Base-by-base conservation (phyloP, 2,329 filamentous ascomycete species). In the Microcera coccophila region DNA sequence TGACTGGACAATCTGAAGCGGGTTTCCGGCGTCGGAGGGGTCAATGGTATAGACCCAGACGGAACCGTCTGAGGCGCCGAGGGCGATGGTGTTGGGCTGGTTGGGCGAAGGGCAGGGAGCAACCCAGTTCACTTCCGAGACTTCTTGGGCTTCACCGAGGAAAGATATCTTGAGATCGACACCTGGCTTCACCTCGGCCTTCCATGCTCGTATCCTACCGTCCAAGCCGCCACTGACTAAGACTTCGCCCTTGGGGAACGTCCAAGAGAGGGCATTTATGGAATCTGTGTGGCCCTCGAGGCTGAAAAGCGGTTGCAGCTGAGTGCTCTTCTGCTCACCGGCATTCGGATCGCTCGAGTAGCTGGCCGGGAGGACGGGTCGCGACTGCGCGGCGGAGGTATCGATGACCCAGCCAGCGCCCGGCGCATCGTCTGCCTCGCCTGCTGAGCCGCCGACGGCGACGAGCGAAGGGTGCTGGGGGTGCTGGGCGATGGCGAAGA, bases 21-120 rank as follows among this genome's bases (percentile, higher is more conserved):
- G 68, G 58, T 71, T 73, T 38, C 67, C 67, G 24, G 66, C 33
- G 50, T 87, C 82, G 41, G 73, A 73, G 21, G 78, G 71, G 64
- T 90, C 84, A 59, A 97, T 76, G n/a, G 82, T 84, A 70, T 96
- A 95, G 9, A 98, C 85, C 93, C 93, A 98, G 32, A 96, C 90
- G 39, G 84, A 90, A 42, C 93, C 93, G 62, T 98, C 90, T 26
- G 79, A 86, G 24, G 90, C 90, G 44, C 93, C 93, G 7, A 98
- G 71, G 0, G 93, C 93, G 49, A 98, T 63, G 8, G 88, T 82
- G 68, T 96, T 94, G 47, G 85, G 79, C 62, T 87, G 81, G 5
- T 74, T 70, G 11, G 81, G 66, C 48, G 83, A 74, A 1, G 90
- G 90, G 62, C 87, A 95, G 0, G 89, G 69, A 1, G 74, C 68